Conservation (phyloP, 805 yeast species). For the Candida fluviatilis region DNA sequence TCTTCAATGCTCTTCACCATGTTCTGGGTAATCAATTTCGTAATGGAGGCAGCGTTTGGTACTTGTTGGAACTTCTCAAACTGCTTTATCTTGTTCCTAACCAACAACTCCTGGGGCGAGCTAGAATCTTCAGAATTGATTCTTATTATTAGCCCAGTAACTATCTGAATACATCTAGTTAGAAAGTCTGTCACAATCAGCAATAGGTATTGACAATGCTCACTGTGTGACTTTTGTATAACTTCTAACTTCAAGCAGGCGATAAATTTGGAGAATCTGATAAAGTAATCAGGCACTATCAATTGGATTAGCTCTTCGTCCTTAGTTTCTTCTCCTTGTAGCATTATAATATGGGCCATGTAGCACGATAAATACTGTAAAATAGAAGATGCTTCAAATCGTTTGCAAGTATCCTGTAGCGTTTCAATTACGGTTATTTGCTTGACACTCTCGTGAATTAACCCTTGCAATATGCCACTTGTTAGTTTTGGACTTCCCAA, state of each 20-base stretch:
- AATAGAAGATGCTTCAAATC: constrained; percentile 17
- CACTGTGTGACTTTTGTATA: not conserved
- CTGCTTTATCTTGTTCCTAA: constrained; percentile 5
- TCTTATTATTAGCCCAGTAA: constrained; percentile 30
- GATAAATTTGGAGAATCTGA: constrained; percentile 6
- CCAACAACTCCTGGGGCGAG: constrained; percentile 5
- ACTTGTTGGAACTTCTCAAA: constrained; percentile 1
- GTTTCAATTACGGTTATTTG: not conserved
- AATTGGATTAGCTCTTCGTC: constrained; percentile 4
- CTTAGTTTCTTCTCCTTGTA: constrained; percentile 31
- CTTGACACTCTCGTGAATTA: constrained; percentile 18
- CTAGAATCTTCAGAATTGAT: constrained; percentile 11
- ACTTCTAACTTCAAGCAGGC: constrained; percentile 4
- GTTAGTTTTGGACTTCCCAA: constrained; percentile 16
- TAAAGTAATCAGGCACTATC: constrained; percentile 9
- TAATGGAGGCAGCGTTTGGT: not conserved
- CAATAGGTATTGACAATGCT: constrained; percentile 17
- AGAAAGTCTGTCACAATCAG: constrained; percentile 25
- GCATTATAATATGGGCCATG: constrained; percentile 23
- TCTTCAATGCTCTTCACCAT: constrained; percentile 1
- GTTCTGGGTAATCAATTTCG: not conserved
- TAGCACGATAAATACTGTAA: constrained; percentile 27
- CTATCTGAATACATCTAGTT: constrained; percentile 26
- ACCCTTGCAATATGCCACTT: constrained; percentile 16
- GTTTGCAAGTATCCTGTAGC: not conserved